A percentile compares a stretch with the other conserved stretches of the same genome.
These are phyloP conservation scores for Tubosaeta brunneosetosa DNA, from an alignment of 768 basidiomycete species.

Conservation along the genomic window DNA sequence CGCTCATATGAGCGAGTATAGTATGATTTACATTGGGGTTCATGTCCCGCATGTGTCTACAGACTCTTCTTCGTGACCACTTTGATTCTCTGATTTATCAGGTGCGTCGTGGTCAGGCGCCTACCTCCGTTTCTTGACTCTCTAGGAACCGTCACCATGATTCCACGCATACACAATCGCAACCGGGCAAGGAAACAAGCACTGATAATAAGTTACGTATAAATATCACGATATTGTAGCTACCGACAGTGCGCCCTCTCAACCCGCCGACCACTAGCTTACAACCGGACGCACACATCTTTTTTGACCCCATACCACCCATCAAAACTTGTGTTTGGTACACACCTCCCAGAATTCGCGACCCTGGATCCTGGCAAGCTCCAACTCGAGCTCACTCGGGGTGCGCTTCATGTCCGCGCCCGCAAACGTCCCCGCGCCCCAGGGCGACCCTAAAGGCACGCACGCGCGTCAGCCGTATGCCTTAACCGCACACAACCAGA, in stretches of 20 bases:
- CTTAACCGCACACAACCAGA: not conserved
- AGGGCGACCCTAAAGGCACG: conserved; percentile 53
- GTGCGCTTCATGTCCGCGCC: conserved; percentile 42
- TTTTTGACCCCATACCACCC: not conserved
- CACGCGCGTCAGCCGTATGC: not conserved
- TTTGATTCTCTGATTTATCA: too few species aligned
- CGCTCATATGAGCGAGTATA: too few species aligned
- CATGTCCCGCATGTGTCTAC: too few species aligned
- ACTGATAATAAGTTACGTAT: not conserved
- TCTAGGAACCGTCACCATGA: too few species aligned
- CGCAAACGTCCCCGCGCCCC: conserved; percentile 69
- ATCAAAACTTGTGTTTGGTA: conserved; percentile 32
- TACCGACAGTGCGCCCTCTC: not conserved
- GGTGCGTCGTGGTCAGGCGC: too few species aligned
- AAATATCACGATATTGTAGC: not conserved
- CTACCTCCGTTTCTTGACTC: too few species aligned
- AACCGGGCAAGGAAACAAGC: too few species aligned
- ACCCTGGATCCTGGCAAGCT: conserved; percentile 51
- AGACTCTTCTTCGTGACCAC: too few species aligned
- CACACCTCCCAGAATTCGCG: conserved; percentile 45
- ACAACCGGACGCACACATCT: not conserved
- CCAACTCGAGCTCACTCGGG: conserved; percentile 47
- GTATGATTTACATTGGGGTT: too few species aligned
- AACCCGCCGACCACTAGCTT: not conserved
- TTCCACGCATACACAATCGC: not conserved